Conservation (phyloP, 208 protist species). For the Giardia muris region DNA sequence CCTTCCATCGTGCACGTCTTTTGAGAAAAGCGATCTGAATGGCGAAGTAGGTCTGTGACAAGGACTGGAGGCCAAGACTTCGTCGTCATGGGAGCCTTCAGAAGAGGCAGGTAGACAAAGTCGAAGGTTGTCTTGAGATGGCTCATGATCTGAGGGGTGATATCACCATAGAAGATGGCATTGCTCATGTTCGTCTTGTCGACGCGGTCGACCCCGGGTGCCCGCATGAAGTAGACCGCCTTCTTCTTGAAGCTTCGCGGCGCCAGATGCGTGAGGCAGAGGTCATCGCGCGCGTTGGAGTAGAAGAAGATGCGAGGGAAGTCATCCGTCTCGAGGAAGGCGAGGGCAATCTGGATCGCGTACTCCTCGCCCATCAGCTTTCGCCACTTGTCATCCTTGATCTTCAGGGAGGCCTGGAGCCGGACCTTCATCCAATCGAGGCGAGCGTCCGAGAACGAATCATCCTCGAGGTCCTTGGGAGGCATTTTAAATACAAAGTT, state of each 20-base stretch:
- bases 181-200: background rate
- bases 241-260: conserved; percentile 24
- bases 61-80: conserved; percentile 27
- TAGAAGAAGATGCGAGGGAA: background rate
- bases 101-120: conserved; percentile 25
- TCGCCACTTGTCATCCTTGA: conserved; percentile 21
- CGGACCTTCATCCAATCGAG: background rate
- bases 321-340: conserved; percentile 31
- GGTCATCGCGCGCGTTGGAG: conserved; percentile 1
- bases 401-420: background rate
- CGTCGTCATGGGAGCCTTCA: background rate
- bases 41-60: background rate
- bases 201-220: background rate
- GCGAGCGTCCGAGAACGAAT: background rate
- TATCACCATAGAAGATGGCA: conserved; percentile 27
- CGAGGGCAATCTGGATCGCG: background rate
- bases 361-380: background rate
- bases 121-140: background rate
- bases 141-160: background rate
- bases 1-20: background rate
- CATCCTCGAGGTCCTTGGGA: background rate
- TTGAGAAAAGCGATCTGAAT: conserved; percentile 17
- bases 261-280: background rate
- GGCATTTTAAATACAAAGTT: too few species aligned
- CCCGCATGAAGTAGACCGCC: conserved; percentile 28